Base-by-base conservation (phyloP, 2,329 filamentous ascomycete genomes). In the Aspergillus nomiae region DNA sequence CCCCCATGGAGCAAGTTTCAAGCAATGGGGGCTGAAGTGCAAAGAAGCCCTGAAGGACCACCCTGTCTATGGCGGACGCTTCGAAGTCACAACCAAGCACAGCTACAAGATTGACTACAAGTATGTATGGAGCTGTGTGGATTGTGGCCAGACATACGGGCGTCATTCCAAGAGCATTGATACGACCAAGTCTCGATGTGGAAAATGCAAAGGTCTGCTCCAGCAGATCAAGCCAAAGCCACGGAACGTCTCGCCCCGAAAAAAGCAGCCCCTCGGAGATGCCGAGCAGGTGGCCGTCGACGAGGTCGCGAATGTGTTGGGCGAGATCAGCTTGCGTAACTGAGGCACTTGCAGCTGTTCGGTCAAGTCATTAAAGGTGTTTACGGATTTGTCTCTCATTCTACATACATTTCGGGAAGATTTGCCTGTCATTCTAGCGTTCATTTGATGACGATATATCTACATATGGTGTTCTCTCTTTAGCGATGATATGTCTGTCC, bases 101-200 rank as follows among this genome's bases (percentile, higher is more conserved):
- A 86, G 83, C 36, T 99, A 97, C 76, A 86, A 89, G 56, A 98
- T 98, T 71, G 90, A 94, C 69, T 97, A 92, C 81, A 96, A 94
- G 80, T 99, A 94, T 74, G 80, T 94, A 24, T 98, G 95, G 94
- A 82, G 85, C 48, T 98, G 94, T 74, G 80, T 76, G 5, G 76
- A 73, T 3, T 98, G 95, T 73, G 85, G 82, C 0, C 79, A 85
- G 36, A 89, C 91, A 74, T 96, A 91, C 76, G 91, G 93, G 73
- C 84, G 94, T 5, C 94, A 98, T 77, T 93, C 90, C 19, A 92
- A 90, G 78, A 95, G 91, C 73, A 91, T 98, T 68, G 88, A 97
- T 75, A 84, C 90, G 0, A 74, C 74, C 34, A 85, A 87, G 55
- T 89, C 93, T 70, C 85, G 87, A 1, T 98, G 94, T 75, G 92